These are phyloP conservation scores for Entomortierella chlamydospora DNA, from an alignment of 192 early-diverging fungal species.

Conservation along the genomic window DNA sequence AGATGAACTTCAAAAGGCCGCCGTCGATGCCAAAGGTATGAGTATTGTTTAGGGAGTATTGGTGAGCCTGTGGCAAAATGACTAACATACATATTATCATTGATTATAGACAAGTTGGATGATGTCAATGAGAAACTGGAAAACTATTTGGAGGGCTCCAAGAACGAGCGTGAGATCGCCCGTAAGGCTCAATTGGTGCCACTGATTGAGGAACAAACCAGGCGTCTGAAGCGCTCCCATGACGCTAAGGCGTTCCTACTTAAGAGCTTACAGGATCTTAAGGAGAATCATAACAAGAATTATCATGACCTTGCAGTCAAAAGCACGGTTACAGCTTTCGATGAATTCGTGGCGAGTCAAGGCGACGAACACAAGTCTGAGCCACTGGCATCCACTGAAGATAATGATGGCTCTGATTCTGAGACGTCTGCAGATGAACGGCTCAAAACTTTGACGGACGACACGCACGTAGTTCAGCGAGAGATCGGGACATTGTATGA, in stretches of 20 bases:
- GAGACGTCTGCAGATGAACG: constrained; percentile 35
- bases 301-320: constrained; percentile 79
- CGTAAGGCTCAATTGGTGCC: constrained; percentile 20
- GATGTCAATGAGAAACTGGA: constrained; percentile 13
- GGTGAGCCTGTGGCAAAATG: background rate
- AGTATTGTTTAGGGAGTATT: background rate
- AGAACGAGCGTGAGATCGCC: constrained; percentile 15
- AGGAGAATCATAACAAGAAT: constrained; percentile 76
- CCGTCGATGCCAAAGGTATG: constrained; percentile 41
- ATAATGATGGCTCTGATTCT: constrained; percentile 27
- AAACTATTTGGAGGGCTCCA: constrained; percentile 25
- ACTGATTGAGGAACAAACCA: constrained; percentile 26
- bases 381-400: constrained; percentile 35
- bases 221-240: constrained; percentile 34
- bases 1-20: constrained; percentile 10
- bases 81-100: too few relatives aligned
- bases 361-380: constrained; percentile 41
- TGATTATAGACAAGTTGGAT: constrained; percentile 13
- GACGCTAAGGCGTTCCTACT: constrained; percentile 52
- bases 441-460: constrained; percentile 35
- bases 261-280: constrained; percentile 60
- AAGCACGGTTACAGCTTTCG: constrained; percentile 67
- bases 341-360: constrained; percentile 64
- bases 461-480: constrained; percentile 9
- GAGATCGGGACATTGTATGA: constrained; percentile 32